Evolutionary conservation across 2,329 filamentous ascomycete species (phyloP), one percentile per base, ranked within the genome.

Genomic region (Ophiostoma novo-ulmi): DNA sequence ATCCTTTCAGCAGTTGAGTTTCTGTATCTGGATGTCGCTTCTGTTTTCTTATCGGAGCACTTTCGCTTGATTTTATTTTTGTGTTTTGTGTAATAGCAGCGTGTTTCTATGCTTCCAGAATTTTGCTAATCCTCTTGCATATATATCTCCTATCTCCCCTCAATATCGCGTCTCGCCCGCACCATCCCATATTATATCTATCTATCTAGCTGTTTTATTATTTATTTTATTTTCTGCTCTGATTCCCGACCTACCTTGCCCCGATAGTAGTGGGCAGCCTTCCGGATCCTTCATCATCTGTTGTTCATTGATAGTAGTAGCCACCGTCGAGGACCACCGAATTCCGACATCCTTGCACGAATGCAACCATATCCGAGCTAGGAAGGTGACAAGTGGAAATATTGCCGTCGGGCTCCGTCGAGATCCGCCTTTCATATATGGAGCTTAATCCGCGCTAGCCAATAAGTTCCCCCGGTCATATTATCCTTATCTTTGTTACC

Each of bases 321-420:
- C 26, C 26, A 35, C 61, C 61, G 61, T 64, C 61, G 61, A 64
- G 61, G 61, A 64, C 61, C 61, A 64, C 61, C 61, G 61, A 13
- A 35, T n/a, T 35, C 61, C 61, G 61, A 38, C n/a, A 38, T 38
- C 35, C 36, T 39, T 65, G 36, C 63, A 11, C n/a, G 6, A 63
- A 17, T 63, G 26, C 26, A 35, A 63, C 20, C 35, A 20, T 22
- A 20, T 39, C 63, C 36, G 20, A 65, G 63, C 63, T 65, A 65
- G 63, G 63, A 65, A 65, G 36, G 36, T 65, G 35, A 39, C 52
- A 13, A n/a, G 31, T 17, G 17, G 39, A 20, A 13, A 39, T 11
- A 22, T 65, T 65, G 13, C 65, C 65, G 65, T 48, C 65, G 65
- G 65, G 38, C 65, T 44, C 65, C 65, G 65, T 26, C 65, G 65